phyloP scores from a whole-genome alignment of 257 asterid genomes.

The Scutellaria baicalensis region DNA sequence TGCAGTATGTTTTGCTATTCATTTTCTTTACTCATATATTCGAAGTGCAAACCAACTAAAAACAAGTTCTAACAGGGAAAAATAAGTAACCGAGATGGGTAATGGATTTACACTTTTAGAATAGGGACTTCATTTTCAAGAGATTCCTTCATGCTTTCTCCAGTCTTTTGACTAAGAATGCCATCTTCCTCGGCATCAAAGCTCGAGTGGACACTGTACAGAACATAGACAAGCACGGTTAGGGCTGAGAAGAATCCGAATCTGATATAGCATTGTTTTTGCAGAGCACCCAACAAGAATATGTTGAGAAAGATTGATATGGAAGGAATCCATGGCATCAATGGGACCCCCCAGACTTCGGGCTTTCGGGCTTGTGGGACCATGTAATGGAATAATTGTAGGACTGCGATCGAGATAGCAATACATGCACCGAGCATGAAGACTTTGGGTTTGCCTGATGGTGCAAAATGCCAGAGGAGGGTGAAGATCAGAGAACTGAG shows the following conservation, averaged over 20 bases:
- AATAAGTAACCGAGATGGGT: background rate
- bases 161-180: slow-evolving; percentile 39
- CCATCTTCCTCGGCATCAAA: slow-evolving; percentile 83
- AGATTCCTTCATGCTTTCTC: slow-evolving; percentile 45
- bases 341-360: slow-evolving; percentile 90
- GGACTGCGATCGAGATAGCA: slow-evolving; percentile 38
- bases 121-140: slow-evolving; percentile 40
- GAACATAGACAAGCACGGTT: slow-evolving; percentile 49
- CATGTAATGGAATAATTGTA: slow-evolving; percentile 53
- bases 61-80: slow-evolving; percentile 5
- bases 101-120: slow-evolving; percentile 28
- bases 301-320: slow-evolving; percentile 76
- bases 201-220: slow-evolving; percentile 88
- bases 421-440: slow-evolving; percentile 58
- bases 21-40: slow-evolving; percentile 6
- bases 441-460: slow-evolving; percentile 58
- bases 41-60: slow-evolving; percentile 12
- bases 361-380: slow-evolving; percentile 77
- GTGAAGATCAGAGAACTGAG: slow-evolving; percentile 62
- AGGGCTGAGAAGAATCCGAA: slow-evolving; percentile 79
- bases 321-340: slow-evolving; percentile 98
- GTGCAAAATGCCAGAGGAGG: slow-evolving; percentile 56
- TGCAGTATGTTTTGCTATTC: slow-evolving; percentile 12
- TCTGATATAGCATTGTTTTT: slow-evolving; percentile 52
- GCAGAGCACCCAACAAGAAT: slow-evolving; percentile 74